Evolutionary conservation across 495 filamentous ascomycete species (phyloP).

Genomic region (Tirmania nivea): DNA sequence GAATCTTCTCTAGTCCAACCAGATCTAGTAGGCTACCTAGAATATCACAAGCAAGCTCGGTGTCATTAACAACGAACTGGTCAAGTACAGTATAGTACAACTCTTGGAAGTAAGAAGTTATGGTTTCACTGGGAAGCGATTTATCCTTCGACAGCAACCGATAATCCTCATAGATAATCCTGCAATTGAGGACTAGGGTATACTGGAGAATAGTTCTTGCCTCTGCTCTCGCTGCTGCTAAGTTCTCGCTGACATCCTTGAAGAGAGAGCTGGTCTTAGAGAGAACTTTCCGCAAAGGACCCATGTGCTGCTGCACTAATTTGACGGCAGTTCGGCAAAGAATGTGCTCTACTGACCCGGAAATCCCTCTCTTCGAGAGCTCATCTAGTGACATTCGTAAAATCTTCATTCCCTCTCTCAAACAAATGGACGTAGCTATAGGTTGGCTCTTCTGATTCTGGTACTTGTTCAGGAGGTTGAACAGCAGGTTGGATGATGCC

Average conservation of each 20-base stretch:
- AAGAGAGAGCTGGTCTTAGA: not conserved
- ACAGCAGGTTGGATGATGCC: slow-evolving; percentile 10
- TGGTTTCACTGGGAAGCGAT: slow-evolving; percentile 8
- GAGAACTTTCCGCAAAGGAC: not conserved
- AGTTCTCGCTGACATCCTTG: not conserved
- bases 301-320: not conserved
- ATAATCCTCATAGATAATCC: slow-evolving; percentile 12
- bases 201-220: not conserved
- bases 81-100: slow-evolving; percentile 12
- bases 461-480: slow-evolving; percentile 8
- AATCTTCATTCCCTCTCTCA: slow-evolving; percentile 19
- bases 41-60: slow-evolving; percentile 7
- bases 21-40: slow-evolving; percentile 10
- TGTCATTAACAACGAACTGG: slow-evolving; percentile 11
- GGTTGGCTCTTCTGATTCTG: slow-evolving; percentile 5
- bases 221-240: not conserved
- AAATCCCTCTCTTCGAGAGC: not conserved
- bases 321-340: not conserved
- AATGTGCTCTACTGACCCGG: not conserved
- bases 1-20: slow-evolving; percentile 5
- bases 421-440: slow-evolving; percentile 14
- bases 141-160: slow-evolving; percentile 12
- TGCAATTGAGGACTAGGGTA: slow-evolving; percentile 13
- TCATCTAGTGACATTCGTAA: slow-evolving; percentile 11
- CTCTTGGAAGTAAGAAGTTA: slow-evolving; percentile 5